These are phyloP conservation scores for Leccinellum rugosiceps DNA, from an alignment of 768 basidiomycete genomes.

Conservation along the genomic window DNA sequence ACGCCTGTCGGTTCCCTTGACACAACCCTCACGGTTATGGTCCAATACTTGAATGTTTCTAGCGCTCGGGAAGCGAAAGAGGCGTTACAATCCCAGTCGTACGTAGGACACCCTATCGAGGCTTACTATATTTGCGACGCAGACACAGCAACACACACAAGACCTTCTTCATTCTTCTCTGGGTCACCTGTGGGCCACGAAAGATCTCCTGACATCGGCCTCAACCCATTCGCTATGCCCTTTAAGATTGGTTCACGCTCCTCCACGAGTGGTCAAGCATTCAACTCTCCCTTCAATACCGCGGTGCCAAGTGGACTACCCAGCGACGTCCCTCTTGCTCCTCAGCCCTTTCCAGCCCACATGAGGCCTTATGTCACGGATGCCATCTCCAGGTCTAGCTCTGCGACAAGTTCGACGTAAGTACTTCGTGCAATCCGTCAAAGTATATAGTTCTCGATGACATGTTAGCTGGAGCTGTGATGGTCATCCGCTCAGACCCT, in stretches of 20 bases:
- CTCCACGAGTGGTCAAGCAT: conserved; percentile 1
- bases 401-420: conserved; percentile 33
- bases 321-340: conserved; percentile 22
- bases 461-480: conserved; percentile 31
- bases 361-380: conserved; percentile 17
- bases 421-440: conserved; percentile 5
- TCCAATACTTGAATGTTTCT: conserved; percentile 55
- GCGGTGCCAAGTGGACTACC: conserved; percentile 17
- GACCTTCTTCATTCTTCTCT: conserved; percentile 5
- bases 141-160: conserved; percentile 1
- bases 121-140: conserved; percentile 35
- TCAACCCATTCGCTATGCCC: conserved; percentile 34
- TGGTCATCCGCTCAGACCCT: conserved; percentile 16
- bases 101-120: conserved; percentile 45
- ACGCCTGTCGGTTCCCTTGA: conserved; percentile 31
- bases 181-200: conserved; percentile 9
- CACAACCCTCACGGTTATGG: conserved; percentile 52
- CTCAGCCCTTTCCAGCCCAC: conserved; percentile 21
- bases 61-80: conserved; percentile 66
- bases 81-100: conserved; percentile 58
- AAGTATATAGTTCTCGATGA: conserved; percentile 1
- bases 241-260: conserved; percentile 23
- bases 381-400: conserved; percentile 32
- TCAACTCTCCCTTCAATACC: conserved; percentile 3
- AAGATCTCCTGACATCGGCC: conserved; percentile 21